Evolutionary conservation across 169 alveolate genomes (phyloP).

Genomic region (Cryptosporidium canis): DNA sequence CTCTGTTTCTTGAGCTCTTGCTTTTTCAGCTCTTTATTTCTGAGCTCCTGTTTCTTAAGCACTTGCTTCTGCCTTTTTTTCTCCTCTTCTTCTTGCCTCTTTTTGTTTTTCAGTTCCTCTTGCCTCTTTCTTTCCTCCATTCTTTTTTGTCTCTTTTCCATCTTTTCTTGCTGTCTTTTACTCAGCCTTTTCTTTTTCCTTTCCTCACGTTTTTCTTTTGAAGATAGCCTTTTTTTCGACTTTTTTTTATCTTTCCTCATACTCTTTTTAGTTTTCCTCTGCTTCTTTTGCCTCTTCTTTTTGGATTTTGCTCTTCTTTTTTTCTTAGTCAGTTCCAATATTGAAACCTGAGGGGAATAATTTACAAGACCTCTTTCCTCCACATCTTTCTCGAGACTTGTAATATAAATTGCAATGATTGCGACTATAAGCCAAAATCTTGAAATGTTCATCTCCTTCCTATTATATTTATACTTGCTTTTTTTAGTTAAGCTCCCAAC

Average conservation of each 20-base stretch:
- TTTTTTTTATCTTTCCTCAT: background rate
- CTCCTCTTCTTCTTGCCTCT: background rate
- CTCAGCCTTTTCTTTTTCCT: background rate
- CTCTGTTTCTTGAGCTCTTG: background rate
- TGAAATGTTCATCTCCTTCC: conserved; percentile 4
- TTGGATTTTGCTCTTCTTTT: background rate
- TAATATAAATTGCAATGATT: background rate
- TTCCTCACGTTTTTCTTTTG: background rate
- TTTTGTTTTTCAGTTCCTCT: background rate
- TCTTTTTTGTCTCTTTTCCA: background rate
- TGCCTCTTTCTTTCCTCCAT: background rate
- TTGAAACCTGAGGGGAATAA: background rate
- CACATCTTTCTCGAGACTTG: background rate
- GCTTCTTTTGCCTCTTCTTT: background rate
- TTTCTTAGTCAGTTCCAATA: conserved; percentile 6
- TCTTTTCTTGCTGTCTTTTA: conserved; percentile 5
- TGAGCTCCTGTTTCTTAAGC: background rate
- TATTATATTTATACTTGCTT: background rate
- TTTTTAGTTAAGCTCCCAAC: background rate
- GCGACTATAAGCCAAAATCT: background rate
- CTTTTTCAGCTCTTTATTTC: background rate
- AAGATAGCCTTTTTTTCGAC: background rate
- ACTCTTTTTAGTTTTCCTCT: background rate
- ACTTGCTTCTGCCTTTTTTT: background rate
- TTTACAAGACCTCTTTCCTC: conserved; percentile 13